A percentile compares a stretch with the other conserved stretches of the same genome.
Conservation (phyloP, 768 basidiomycete genomes). For the Leccinum truebloodii region DNA sequence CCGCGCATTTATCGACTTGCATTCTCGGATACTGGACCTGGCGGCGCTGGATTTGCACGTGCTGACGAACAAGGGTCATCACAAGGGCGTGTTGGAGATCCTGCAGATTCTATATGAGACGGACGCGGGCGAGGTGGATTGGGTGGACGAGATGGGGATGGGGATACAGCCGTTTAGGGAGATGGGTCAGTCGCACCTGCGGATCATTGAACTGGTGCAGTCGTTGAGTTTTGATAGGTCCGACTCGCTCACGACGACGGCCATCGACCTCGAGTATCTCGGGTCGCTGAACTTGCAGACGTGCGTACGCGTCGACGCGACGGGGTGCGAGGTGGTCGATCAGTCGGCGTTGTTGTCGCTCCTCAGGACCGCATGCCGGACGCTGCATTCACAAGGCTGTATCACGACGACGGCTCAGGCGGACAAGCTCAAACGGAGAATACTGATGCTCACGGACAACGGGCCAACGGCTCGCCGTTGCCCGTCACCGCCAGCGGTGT, state of each 20-base stretch:
- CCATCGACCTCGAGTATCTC: conserved; percentile 64
- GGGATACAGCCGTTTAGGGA: conserved; percentile 62
- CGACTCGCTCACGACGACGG: conserved; percentile 63
- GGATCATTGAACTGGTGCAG: conserved; percentile 86
- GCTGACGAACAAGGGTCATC: conserved; percentile 74
- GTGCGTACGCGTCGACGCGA: conserved; percentile 65
- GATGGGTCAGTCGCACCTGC: conserved; percentile 78
- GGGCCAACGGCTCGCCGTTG: no score
- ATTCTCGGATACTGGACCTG: conserved; percentile 83
- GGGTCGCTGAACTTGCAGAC: conserved; percentile 64
- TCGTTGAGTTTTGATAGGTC: conserved; percentile 88
- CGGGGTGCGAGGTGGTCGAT: conserved; percentile 85
- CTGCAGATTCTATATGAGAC: conserved; percentile 81
- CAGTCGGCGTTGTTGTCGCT: conserved; percentile 65
- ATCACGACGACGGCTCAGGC: conserved; percentile 62
- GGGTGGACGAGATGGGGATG: conserved; percentile 38
- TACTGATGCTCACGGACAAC: no score
- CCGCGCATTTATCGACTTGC: conserved; percentile 75
- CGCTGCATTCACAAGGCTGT: conserved; percentile 66
- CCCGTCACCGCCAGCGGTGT: no score
- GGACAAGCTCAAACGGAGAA: conserved; percentile 69
- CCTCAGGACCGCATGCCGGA: conserved; percentile 59
- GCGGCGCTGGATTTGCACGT: conserved; percentile 88
- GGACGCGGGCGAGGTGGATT: conserved; percentile 41
- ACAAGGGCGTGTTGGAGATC: conserved; percentile 71